Base-by-base conservation (phyloP, 179 eudicot species). In the Silene vulgaris region DNA sequence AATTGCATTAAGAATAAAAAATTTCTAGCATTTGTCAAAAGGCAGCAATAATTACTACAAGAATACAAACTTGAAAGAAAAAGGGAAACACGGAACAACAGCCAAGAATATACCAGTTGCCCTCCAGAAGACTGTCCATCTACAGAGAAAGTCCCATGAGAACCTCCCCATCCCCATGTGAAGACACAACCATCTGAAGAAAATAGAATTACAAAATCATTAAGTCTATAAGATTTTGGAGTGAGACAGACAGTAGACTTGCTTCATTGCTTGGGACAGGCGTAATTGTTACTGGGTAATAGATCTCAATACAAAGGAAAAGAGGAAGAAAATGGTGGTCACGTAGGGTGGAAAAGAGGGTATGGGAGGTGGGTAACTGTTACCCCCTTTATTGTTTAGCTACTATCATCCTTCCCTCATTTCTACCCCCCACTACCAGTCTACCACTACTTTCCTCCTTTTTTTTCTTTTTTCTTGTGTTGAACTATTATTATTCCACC, bases 141-240 rank as follows among this genome's bases (percentile, higher is more conserved):
- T 45, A 80, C 93, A 32, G 92, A 85, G 76, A 96, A 96, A 70
- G 99, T 89, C 66, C 99, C 99, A 80, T 90, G 85, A 60, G 97
- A 91, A 69, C 99, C 98, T 77, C 99, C 97, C 99, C 99, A 96
- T 61, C 99, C 99, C 99, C 99, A 96, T 17, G 96, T 83, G 81
- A 88, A 96, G 72, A 93, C 75, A 80, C 80, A 78, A 28, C 96
- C 99, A 63, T 84, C 97, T 96, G 89, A 40, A 83, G 63, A 67
- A 11, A 7, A 67, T 52, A 43, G 68, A 45, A 28, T 4, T 19
- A 43, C 56, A 75, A 54, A 20, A 50, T 2, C 4, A 32, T 50
- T 71, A 72, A 1, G 40, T 37, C 63, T 13, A 74, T 30, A 21
- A 50, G 4, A 21, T 13, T 28, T 52, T 5, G 23, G 43, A 71